Conservation (phyloP, 1,139 yeast genomes). For the Saccharomycopsis hybrid region DNA sequence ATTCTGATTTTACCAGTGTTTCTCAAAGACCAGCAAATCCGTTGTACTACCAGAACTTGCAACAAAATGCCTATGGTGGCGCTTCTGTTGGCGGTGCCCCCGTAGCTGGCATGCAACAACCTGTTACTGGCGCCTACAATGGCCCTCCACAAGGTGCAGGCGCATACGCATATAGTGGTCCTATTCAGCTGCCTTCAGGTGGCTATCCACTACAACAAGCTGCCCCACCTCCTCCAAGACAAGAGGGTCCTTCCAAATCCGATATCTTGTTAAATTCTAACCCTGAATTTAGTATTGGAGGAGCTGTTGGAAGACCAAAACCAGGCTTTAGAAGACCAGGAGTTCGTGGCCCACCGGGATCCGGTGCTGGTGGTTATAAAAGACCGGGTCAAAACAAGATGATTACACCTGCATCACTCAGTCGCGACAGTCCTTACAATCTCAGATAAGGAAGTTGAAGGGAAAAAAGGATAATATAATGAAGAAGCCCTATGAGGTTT, state of each 20-base stretch:
- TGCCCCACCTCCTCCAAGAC: constrained; percentile 10
- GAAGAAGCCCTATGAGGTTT: no score
- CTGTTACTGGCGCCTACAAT: background rate
- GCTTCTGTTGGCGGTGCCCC: no score
- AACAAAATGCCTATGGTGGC: constrained; percentile 1
- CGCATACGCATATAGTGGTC: background rate
- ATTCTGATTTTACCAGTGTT: constrained; percentile 70
- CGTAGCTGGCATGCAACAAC: no score
- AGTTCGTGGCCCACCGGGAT: constrained; percentile 1
- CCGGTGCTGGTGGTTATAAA: constrained; percentile 6
- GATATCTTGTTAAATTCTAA: constrained; percentile 19
- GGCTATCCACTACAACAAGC: constrained; percentile 2
- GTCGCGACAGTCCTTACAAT: constrained; percentile 21
- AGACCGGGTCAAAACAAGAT: constrained; percentile 16
- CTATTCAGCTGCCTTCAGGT: constrained; percentile 3
- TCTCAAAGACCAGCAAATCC: constrained; percentile 77
- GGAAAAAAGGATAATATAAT: no score
- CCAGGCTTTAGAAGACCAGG: constrained; percentile 14
- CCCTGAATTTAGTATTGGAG: constrained; percentile 21
- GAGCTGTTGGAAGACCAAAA: constrained; percentile 15
- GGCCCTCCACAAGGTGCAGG: background rate
- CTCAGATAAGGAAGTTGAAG: no score
- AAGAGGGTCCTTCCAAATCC: constrained; percentile 17
- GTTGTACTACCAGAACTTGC: constrained; percentile 32
- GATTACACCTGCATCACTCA: constrained; percentile 17